Percentiles rank a stretch among this genome's conserved stretches.
phyloP scores from a whole-genome alignment of 306 rosid species.

The Albizia julibrissin region DNA sequence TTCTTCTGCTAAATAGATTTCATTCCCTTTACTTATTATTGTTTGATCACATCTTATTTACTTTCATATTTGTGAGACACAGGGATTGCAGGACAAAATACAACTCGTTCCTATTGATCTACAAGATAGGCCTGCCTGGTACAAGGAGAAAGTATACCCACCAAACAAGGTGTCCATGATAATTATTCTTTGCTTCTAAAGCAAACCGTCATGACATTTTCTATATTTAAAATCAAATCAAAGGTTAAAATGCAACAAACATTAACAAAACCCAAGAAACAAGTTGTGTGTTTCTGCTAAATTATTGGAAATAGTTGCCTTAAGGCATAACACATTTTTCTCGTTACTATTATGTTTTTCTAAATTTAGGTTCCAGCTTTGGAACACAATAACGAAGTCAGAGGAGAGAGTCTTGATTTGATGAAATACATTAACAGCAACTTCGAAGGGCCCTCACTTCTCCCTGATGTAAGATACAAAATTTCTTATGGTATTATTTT shows the following conservation, averaged over 20 bases:
- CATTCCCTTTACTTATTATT: background rate
- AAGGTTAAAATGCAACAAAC: background rate
- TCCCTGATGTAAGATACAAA: slow-evolving; percentile 58
- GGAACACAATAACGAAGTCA: slow-evolving; percentile 63
- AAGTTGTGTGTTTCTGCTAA: background rate
- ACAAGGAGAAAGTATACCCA: slow-evolving; percentile 76
- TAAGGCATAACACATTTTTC: background rate
- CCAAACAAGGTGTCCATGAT: slow-evolving; percentile 65
- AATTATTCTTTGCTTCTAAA: slow-evolving; percentile 12
- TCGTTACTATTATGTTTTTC: background rate
- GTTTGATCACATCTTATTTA: background rate
- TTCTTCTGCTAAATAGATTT: background rate
- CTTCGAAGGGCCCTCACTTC: slow-evolving; percentile 70
- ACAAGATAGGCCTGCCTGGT: slow-evolving; percentile 82
- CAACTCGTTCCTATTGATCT: slow-evolving; percentile 74
- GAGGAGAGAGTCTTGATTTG: slow-evolving; percentile 74
- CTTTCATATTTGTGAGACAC: slow-evolving; percentile 28
- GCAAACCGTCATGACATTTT: slow-evolving; percentile 6
- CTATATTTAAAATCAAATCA: background rate
- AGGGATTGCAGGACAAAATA: slow-evolving; percentile 75
- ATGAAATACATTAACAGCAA: slow-evolving; percentile 59
- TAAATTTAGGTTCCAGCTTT: slow-evolving; percentile 55
- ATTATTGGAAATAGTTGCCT: background rate
- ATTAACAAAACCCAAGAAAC: background rate
- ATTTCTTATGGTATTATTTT: slow-evolving; percentile 7